Conservation (phyloP, 2,329 filamentous ascomycete species). For the Ceratocystis smalleyi region DNA sequence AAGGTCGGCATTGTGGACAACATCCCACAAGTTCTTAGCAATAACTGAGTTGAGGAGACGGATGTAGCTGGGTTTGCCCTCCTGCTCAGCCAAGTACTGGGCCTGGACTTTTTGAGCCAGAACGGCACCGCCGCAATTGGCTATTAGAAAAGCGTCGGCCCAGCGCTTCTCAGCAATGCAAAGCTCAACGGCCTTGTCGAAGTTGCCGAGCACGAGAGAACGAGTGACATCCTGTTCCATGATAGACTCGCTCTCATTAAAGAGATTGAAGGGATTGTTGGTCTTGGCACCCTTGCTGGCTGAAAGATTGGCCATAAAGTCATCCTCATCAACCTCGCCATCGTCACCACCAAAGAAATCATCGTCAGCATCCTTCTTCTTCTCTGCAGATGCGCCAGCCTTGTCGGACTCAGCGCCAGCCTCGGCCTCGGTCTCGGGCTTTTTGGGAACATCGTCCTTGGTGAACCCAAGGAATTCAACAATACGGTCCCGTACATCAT, state of each 20-base stretch:
- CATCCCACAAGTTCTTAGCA: slow-evolving; percentile 92
- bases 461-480: slow-evolving; percentile 82
- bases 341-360: slow-evolving; percentile 66
- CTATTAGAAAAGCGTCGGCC: slow-evolving; percentile 94
- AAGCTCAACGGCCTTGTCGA: slow-evolving; percentile 75
- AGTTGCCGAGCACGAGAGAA: slow-evolving; percentile 77
- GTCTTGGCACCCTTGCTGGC: slow-evolving; percentile 85
- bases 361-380: slow-evolving; percentile 49
- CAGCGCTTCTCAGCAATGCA: slow-evolving; percentile 79
- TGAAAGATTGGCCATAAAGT: slow-evolving; percentile 71
- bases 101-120: slow-evolving; percentile 88
- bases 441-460: slow-evolving; percentile 31
- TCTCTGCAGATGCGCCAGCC: slow-evolving; percentile 27
- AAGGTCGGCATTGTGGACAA: slow-evolving; percentile 90
- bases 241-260: slow-evolving; percentile 65
- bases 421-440: slow-evolving; percentile 21
- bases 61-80: slow-evolving; percentile 75
- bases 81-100: slow-evolving; percentile 73
- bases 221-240: slow-evolving; percentile 78
- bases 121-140: slow-evolving; percentile 86
- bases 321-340: slow-evolving; percentile 51
- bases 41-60: slow-evolving; percentile 82
- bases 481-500: slow-evolving; percentile 74
- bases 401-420: slow-evolving; percentile 18
- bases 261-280: slow-evolving; percentile 84